Percentiles rank a stretch among this genome's conserved stretches.
Conservation (phyloP, 495 filamentous ascomycete genomes). For the Coniosporium apollinis region DNA sequence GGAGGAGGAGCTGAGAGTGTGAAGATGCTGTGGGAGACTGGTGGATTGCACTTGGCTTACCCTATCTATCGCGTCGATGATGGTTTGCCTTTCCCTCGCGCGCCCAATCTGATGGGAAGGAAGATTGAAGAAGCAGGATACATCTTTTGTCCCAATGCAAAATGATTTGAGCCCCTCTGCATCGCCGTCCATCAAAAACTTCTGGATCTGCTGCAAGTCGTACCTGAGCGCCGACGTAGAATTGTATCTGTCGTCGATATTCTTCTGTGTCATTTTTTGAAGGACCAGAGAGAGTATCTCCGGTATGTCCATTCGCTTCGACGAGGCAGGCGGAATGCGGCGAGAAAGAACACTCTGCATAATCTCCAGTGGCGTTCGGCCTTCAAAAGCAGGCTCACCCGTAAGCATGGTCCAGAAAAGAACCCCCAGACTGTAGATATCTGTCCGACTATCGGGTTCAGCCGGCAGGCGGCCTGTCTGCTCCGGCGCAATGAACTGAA, state of each 20-base stretch:
- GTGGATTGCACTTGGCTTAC: constrained; percentile 30
- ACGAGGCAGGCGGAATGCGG: constrained; percentile 55
- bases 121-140: constrained; percentile 75
- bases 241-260: constrained; percentile 67
- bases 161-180: constrained; percentile 48
- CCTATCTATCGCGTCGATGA: constrained; percentile 56
- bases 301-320: constrained; percentile 60
- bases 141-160: constrained; percentile 54
- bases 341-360: constrained; percentile 70
- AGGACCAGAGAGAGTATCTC: constrained; percentile 66
- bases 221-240: constrained; percentile 66
- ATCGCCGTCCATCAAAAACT: constrained; percentile 61
- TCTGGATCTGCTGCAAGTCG: constrained; percentile 52
- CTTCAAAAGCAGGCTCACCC: constrained; percentile 60
- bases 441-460: constrained; percentile 75
- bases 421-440: constrained; percentile 62
- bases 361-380: constrained; percentile 63
- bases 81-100: constrained; percentile 46
- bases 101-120: constrained; percentile 67
- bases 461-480: constrained; percentile 82
- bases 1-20: constrained; percentile 11
- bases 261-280: constrained; percentile 78
- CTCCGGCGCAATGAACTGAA: constrained; percentile 78
- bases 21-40: constrained; percentile 1
- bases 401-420: constrained; percentile 75